Percentiles rank a stretch among this genome's conserved stretches.
Evolutionary conservation across 1,139 yeast species (phyloP).

Genomic region (Pichia sp.): DNA sequence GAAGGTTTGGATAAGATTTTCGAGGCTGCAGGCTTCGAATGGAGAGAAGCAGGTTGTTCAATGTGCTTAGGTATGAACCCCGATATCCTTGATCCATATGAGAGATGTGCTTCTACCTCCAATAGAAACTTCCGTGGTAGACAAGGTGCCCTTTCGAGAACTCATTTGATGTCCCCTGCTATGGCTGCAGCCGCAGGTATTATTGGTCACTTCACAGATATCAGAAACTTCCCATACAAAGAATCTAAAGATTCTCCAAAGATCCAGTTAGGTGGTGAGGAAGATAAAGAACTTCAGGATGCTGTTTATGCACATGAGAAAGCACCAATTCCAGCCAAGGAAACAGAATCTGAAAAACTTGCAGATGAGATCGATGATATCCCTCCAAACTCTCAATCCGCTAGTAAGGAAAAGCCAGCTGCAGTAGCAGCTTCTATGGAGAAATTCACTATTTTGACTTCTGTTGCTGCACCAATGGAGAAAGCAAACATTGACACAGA

Average conservation of each 20-base stretch:
- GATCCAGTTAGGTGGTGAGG: constrained; percentile 48
- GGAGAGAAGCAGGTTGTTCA: constrained; percentile 99
- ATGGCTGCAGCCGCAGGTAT: constrained; percentile 99
- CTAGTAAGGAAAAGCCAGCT: constrained; percentile 14
- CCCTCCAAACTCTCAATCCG: constrained; percentile 41
- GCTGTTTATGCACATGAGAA: constrained; percentile 71
- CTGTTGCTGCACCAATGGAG: constrained; percentile 89
- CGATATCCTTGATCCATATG: constrained; percentile 88
- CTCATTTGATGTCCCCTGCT: constrained; percentile 96
- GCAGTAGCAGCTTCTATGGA: constrained; percentile 53
- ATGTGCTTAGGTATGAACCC: constrained; percentile 99
- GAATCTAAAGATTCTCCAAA: constrained; percentile 57
- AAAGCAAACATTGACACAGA: constrained; percentile 96
- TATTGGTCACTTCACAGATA: constrained; percentile 85
- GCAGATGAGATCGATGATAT: constrained; percentile 56
- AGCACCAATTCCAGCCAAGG: constrained; percentile 36
- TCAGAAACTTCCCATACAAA: constrained; percentile 67
- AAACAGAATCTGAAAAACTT: constrained; percentile 33
- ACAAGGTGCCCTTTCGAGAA: constrained; percentile 96
- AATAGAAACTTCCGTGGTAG: constrained; percentile 99
- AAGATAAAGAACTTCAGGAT: constrained; percentile 57
- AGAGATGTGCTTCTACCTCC: constrained; percentile 97
- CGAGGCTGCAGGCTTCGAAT: constrained; percentile 87
- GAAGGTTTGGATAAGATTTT: constrained; percentile 94
- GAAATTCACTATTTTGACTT: constrained; percentile 68